phyloP scores from a whole-genome alignment of 1,139 yeast species.

The Pichia sp. region DNA sequence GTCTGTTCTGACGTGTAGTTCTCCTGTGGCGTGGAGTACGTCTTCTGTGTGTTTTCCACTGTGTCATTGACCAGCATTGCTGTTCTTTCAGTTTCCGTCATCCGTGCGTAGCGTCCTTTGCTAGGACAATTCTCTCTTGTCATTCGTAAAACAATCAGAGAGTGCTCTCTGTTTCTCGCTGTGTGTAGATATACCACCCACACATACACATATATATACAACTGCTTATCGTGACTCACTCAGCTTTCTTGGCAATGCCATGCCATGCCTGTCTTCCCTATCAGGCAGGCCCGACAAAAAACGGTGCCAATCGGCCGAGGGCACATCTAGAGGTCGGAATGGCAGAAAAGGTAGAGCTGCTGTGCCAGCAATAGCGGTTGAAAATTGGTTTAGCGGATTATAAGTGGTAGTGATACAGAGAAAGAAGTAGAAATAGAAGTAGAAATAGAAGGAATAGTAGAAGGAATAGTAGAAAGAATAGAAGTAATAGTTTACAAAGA shows the following conservation, averaged over 20 bases:
- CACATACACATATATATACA: neutral
- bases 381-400: too few species aligned
- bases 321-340: neutral
- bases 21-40: conserved; percentile 15
- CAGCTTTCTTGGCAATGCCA: neutral
- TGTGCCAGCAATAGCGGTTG: too few species aligned
- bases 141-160: neutral
- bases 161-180: too few species aligned
- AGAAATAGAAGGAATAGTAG: neutral
- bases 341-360: too few species aligned
- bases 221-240: neutral
- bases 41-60: conserved; percentile 9
- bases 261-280: neutral
- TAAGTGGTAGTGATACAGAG: neutral
- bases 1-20: conserved; percentile 13
- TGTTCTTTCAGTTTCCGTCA: conserved; percentile 12
- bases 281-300: neutral
- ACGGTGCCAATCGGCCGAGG: neutral
- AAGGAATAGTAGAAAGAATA: neutral
- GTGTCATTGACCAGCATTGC: conserved; percentile 12
- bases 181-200: neutral
- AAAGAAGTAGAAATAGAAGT: neutral
- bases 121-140: neutral
- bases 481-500: neutral
- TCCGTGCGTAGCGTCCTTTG: neutral